Base-by-base conservation (phyloP, 495 filamentous ascomycete genomes). In the Neurospora sp. region DNA sequence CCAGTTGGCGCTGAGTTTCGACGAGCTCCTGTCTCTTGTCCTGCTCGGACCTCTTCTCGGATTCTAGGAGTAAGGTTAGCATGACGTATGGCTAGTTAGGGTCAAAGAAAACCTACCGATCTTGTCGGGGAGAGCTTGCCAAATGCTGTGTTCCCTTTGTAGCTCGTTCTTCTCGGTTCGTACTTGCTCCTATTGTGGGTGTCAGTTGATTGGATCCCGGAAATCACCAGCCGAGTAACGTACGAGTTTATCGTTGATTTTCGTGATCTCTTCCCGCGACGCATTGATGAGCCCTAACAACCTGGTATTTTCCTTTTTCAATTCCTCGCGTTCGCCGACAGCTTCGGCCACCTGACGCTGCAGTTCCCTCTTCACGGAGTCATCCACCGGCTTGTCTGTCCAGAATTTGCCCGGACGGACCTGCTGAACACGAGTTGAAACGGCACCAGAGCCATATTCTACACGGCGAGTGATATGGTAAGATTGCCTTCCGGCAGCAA, bases 301-400 rank as follows among this genome's bases (percentile, higher is more conserved):
- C 68, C 12, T 46, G 0, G 68, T 66, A 3, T 80, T 18, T n/a
- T 68, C 22, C 6, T 41, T 14, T 14, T 78, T 79, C 27, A 86
- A 53, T 44, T 89, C 80, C 40, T 78, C 72, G 7, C 81, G 69
- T 41, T 85, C 80, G 5, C 70, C 48, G 44, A 73, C 74, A 1
- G 82, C 44, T 44, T 81, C 82, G 0, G 79, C 75, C 3, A 84
- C 59, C 72, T 87, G 82, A 3, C 75, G 73, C 37, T 77, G 76
- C 35, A 84, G 80, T 4, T 84, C 84, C 14, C 81, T 77, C 76
- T 91, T 93, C 70, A 87, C 86, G 38, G 85, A 82, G 1, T 77
- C 75, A 79, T 96, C 91, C 14, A 93, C 87, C 5, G 93, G 91
- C 75, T 93, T 89, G 73, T 93, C 87, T 3, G 91, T 93, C 92